phyloP scores from a whole-genome alignment of 441 rosid genomes.

The Melastoma candidum region DNA sequence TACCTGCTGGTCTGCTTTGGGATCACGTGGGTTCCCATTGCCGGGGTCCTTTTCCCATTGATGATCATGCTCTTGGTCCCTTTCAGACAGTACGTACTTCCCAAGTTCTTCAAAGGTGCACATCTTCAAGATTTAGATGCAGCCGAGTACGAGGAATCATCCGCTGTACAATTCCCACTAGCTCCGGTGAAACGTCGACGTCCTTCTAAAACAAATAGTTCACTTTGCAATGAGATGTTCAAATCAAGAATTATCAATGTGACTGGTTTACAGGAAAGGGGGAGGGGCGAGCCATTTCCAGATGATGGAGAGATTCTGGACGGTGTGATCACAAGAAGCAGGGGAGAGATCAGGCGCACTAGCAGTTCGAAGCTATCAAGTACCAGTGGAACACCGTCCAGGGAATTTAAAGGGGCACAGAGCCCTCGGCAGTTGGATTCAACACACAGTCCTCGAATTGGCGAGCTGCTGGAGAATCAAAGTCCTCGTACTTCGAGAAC shows the following conservation, averaged over 20 bases:
- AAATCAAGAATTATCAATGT: background rate
- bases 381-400: conserved; percentile 29
- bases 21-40: conserved; percentile 63
- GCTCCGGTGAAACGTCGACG: conserved; percentile 24
- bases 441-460: conserved; percentile 39
- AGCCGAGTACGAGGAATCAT: conserved; percentile 60
- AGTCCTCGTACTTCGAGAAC: conserved; percentile 54
- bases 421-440: conserved; percentile 49
- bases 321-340: conserved; percentile 49
- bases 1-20: conserved; percentile 56
- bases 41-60: conserved; percentile 60
- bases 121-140: conserved; percentile 69
- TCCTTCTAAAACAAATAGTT: background rate
- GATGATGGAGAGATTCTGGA: conserved; percentile 56
- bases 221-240: background rate
- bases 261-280: conserved; percentile 28
- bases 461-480: conserved; percentile 22
- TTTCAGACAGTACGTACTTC: conserved; percentile 53
- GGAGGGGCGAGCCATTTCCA: conserved; percentile 44
- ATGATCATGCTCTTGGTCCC: conserved; percentile 66
- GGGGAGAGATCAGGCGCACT: conserved; percentile 50
- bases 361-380: conserved; percentile 31
- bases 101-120: conserved; percentile 51
- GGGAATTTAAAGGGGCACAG: conserved; percentile 36
- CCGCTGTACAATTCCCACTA: conserved; percentile 48